A percentile compares a stretch with the other conserved stretches of the same genome.
Conservation (phyloP, 306 rosid genomes). For the Prosopis cineraria region DNA sequence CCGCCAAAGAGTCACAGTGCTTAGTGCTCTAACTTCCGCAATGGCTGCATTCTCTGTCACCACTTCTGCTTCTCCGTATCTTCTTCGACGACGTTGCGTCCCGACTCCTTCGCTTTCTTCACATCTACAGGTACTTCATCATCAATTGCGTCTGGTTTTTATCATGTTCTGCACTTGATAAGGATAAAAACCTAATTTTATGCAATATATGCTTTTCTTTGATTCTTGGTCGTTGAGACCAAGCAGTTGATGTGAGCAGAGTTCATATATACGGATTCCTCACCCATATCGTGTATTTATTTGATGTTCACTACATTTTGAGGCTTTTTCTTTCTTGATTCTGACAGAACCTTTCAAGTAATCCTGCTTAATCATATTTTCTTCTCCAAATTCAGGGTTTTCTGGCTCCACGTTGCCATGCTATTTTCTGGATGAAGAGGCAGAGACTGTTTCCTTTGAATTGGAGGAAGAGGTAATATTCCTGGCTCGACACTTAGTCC, state of each 20-base stretch:
- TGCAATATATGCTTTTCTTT: not conserved
- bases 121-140: conserved; percentile 26
- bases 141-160: not conserved
- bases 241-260: not conserved
- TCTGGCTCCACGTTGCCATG: conserved; percentile 38
- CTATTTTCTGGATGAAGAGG: conserved; percentile 27
- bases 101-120: conserved; percentile 31
- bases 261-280: not conserved
- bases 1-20: conserved; percentile 53
- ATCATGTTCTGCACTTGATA: not conserved
- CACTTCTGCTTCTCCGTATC: conserved; percentile 32
- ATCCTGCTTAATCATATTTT: conserved; percentile 6
- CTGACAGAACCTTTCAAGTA: not conserved
- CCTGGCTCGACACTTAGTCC: not conserved
- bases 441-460: conserved; percentile 41
- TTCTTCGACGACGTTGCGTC: conserved; percentile 22
- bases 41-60: conserved; percentile 46
- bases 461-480: conserved; percentile 52
- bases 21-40: not conserved
- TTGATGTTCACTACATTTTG: not conserved
- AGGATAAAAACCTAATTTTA: not conserved
- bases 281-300: not conserved
- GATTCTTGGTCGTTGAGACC: not conserved
- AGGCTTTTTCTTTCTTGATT: not conserved
- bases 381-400: conserved; percentile 26